These are phyloP conservation scores for Prosopis cineraria DNA, from an alignment of 306 rosid species.

Conservation along the genomic window DNA sequence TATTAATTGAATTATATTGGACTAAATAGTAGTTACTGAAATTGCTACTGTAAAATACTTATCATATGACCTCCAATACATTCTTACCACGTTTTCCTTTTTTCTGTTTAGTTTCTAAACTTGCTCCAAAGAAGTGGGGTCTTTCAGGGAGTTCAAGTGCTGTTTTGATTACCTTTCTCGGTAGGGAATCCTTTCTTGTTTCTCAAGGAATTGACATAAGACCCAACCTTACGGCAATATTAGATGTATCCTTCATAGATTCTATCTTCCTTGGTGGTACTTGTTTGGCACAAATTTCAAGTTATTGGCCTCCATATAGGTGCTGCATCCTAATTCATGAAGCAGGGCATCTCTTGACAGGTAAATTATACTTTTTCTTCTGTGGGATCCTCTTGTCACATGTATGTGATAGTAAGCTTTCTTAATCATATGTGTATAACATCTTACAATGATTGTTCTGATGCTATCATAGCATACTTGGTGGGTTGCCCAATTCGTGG, in stretches of 20 bases:
- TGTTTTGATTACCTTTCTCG: slow-evolving; percentile 67
- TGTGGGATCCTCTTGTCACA: slow-evolving; percentile 18
- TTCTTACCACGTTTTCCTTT: not conserved
- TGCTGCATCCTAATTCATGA: slow-evolving; percentile 86
- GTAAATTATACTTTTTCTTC: slow-evolving; percentile 38
- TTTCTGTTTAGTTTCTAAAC: slow-evolving; percentile 64
- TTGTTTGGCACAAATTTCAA: slow-evolving; percentile 90
- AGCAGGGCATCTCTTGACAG: slow-evolving; percentile 89
- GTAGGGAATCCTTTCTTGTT: slow-evolving; percentile 74
- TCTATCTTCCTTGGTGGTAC: slow-evolving; percentile 87
- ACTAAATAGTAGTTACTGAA: slow-evolving; percentile 12
- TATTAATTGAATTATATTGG: not conserved
- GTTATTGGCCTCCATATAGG: slow-evolving; percentile 95
- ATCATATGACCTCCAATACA: not conserved
- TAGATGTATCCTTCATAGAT: slow-evolving; percentile 79
- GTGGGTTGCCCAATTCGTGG: slow-evolving; percentile 98
- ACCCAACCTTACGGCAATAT: slow-evolving; percentile 76
- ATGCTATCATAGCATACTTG: slow-evolving; percentile 70
- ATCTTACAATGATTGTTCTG: slow-evolving; percentile 30
- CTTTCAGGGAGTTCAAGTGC: slow-evolving; percentile 70
- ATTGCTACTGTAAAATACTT: slow-evolving; percentile 16
- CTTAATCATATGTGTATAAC: slow-evolving; percentile 6
- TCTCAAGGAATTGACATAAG: slow-evolving; percentile 84
- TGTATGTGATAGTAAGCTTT: not conserved
- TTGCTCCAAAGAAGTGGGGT: slow-evolving; percentile 98